These are phyloP conservation scores for Dictyostelium citrinum DNA, from an alignment of 78 protist genomes.

Conservation along the genomic window DNA sequence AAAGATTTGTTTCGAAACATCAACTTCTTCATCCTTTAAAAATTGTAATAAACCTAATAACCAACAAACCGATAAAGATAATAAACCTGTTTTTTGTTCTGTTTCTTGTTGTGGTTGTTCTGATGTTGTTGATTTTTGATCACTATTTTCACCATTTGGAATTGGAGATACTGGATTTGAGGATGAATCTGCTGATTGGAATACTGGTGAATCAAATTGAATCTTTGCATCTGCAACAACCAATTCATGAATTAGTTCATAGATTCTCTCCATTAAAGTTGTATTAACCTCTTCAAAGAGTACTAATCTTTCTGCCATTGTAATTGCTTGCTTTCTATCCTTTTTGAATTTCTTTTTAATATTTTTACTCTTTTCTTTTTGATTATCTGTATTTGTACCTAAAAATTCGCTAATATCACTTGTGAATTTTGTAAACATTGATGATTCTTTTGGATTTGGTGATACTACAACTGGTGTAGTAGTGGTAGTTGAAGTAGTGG, in stretches of 20 bases:
- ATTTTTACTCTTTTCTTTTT: not conserved
- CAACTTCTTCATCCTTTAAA: conserved; percentile 67
- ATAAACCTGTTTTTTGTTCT: conserved; percentile 29
- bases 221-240: conserved; percentile 65
- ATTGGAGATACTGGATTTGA: not conserved
- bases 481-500: not conserved
- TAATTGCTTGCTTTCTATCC: conserved; percentile 21
- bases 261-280: conserved; percentile 49
- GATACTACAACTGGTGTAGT: not conserved
- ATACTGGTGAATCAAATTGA: not conserved
- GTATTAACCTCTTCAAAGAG: conserved; percentile 39
- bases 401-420: conserved; percentile 15
- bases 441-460: not conserved
- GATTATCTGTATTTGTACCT: not conserved
- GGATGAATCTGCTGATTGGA: not conserved
- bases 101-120: not conserved
- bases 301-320: conserved; percentile 40
- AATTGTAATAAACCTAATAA: conserved; percentile 60
- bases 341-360: conserved; percentile 65
- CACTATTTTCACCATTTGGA: not conserved
- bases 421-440: not conserved
- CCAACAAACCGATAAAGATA: conserved; percentile 67
- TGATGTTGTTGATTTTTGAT: not conserved
- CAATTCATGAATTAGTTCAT: conserved; percentile 45
- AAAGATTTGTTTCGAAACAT: conserved; percentile 23